Percentiles rank a stretch among this genome's conserved stretches.
Conservation (phyloP, 1,284 basidiomycete genomes). For the Microstroma glucosiphilum region DNA sequence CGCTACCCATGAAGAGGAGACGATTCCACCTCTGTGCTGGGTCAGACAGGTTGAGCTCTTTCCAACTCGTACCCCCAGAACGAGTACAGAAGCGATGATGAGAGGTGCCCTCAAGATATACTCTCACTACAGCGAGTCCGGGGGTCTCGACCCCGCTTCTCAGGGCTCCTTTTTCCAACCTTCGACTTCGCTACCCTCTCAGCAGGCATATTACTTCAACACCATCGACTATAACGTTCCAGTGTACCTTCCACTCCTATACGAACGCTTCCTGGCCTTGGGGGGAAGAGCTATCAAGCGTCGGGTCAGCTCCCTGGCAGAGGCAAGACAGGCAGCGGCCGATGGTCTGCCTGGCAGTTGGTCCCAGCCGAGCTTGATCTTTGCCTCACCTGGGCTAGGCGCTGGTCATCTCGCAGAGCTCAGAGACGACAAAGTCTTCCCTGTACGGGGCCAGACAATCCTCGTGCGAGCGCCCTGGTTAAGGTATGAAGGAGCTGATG, state of each 20-base stretch:
- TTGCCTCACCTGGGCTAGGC: conserved; percentile 32
- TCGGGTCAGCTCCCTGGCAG: conserved; percentile 11
- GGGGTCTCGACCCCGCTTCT: background rate
- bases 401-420: conserved; percentile 24
- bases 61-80: background rate
- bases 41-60: conserved; percentile 13
- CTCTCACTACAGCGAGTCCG: background rate
- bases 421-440: conserved; percentile 21
- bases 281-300: conserved; percentile 23
- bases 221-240: conserved; percentile 39
- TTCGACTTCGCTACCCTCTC: background rate
- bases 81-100: background rate
- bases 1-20: background rate
- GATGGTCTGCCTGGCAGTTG: background rate
- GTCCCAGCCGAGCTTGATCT: conserved; percentile 11
- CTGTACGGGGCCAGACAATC: conserved; percentile 38
- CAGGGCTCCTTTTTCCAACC: background rate
- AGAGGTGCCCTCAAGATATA: background rate
- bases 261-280: conserved; percentile 22
- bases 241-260: conserved; percentile 29
- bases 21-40: conserved; percentile 27
- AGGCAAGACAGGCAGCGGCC: background rate
- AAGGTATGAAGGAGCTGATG: background rate
- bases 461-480: conserved; percentile 37
- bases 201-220: conserved; percentile 16